Evolutionary conservation across 2,329 filamentous ascomycete species (phyloP), one percentile per base, ranked within the genome.

Genomic region (Arthrobotrys entomopaga): DNA sequence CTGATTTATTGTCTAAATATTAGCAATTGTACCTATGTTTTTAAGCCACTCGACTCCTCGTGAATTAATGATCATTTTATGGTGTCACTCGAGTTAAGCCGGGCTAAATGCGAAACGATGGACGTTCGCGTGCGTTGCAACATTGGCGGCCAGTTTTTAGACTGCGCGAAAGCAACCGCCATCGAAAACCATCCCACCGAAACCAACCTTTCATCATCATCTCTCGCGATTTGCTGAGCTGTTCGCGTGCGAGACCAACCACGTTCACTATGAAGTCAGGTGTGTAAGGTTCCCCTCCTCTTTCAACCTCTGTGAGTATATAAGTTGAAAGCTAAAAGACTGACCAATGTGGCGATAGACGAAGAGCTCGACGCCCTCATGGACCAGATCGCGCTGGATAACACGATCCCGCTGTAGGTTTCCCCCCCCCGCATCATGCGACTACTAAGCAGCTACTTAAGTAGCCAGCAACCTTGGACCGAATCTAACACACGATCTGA

Each of bases 331-430:
- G n/a, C n/a, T n/a, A n/a, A n/a, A n/a, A n/a, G n/a, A n/a, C n/a
- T n/a, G n/a, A 72, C 67, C 34, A 11, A 11, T 52, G 2, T 20
- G 26, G 4, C 1, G 24, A 13, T 38, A 74, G 70, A 74, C 42
- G 70, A 74, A 42, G 70, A 74, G 58, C 70, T 74, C n/a, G 63
- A 74, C n/a, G 29, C 34, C 26, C 57, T 74, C 38, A 52, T 74
- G n/a, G 58, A 29, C 58, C 70, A 74, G 70, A 50, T 74, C 26
- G 63, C 70, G 59, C 16, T 38, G 34, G 63, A 74, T 57, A 74
- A 58, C 57, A 73, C 54, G 1, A 56, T 73, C 34, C 38, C 6
- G 6, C 57, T 67, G 70, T 74, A 64, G 59, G 70, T 46, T n/a
- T 42, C 22, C 20, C 20, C 15, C 20, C n/a, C n/a, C n/a, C n/a